These are phyloP conservation scores for Vanrija sp. DNA, from an alignment of 1,284 basidiomycete genomes.

Conservation along the genomic window DNA sequence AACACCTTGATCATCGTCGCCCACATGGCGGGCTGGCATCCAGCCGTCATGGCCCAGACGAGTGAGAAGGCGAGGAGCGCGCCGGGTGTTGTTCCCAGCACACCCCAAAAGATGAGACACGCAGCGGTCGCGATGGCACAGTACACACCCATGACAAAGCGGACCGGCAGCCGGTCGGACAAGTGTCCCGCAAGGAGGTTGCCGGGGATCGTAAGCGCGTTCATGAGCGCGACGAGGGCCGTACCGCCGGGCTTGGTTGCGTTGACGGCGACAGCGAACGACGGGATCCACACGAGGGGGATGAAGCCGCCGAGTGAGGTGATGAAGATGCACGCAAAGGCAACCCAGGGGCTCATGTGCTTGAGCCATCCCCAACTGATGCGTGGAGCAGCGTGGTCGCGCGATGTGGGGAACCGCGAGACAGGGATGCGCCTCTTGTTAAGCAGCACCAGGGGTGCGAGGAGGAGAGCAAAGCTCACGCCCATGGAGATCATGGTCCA, in stretches of 20 bases:
- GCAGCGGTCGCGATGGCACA: slow-evolving; percentile 35
- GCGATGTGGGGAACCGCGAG: background rate
- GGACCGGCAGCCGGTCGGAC: slow-evolving; percentile 36
- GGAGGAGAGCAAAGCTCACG: slow-evolving; percentile 29
- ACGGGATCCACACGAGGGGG: slow-evolving; percentile 44
- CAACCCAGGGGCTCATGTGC: slow-evolving; percentile 26
- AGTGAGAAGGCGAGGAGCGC: slow-evolving; percentile 30
- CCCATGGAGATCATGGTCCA: slow-evolving; percentile 41
- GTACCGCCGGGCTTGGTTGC: slow-evolving; percentile 37
- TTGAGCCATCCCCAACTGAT: slow-evolving; percentile 29
- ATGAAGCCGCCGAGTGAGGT: slow-evolving; percentile 44
- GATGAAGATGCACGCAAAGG: slow-evolving; percentile 31
- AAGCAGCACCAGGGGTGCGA: slow-evolving; percentile 28
- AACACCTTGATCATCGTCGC: slow-evolving; percentile 34
- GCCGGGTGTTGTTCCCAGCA: slow-evolving; percentile 30
- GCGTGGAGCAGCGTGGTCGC: background rate
- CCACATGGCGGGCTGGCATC: slow-evolving; percentile 35
- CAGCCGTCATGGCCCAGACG: slow-evolving; percentile 30
- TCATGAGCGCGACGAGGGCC: slow-evolving; percentile 41
- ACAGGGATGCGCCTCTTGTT: slow-evolving; percentile 40
- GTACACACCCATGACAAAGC: slow-evolving; percentile 32
- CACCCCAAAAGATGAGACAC: slow-evolving; percentile 46
- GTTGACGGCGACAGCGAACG: slow-evolving; percentile 38
- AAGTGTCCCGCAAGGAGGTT: slow-evolving; percentile 38
- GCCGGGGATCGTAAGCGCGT: slow-evolving; percentile 42